Conservation (phyloP, 2,329 filamentous ascomycete species). For the Trichophyton verrucosum region DNA sequence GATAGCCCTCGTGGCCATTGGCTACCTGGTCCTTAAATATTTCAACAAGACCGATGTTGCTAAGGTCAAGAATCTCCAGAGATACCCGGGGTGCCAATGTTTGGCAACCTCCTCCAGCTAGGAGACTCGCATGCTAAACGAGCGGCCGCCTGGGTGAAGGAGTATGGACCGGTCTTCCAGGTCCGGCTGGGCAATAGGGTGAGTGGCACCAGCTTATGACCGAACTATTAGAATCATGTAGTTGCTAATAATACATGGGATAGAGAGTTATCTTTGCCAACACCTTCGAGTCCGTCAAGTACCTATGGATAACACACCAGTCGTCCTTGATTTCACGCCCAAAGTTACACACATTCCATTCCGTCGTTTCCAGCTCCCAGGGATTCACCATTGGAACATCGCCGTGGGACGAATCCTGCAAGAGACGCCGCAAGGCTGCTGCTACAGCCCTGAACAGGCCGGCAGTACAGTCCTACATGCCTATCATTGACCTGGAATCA, state of each 20-base stretch:
- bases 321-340: conserved; percentile 66
- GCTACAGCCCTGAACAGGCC: conserved; percentile 67
- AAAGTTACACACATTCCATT: conserved; percentile 70
- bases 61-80: conserved; percentile 50
- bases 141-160: conserved; percentile 45
- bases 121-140: conserved; percentile 46
- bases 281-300: conserved; percentile 58
- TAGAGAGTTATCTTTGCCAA: conserved; percentile 66
- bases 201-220: conserved; percentile 4
- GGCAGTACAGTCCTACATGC: conserved; percentile 66
- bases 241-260: not conserved
- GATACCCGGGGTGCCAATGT: conserved; percentile 49
- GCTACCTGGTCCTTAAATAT: conserved; percentile 31
- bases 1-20: conserved; percentile 25
- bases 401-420: conserved; percentile 73
- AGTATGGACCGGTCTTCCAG: conserved; percentile 54
- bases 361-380: conserved; percentile 61
- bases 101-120: conserved; percentile 52
- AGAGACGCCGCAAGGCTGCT: conserved; percentile 62
- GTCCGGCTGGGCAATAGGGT: conserved; percentile 57
- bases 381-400: conserved; percentile 75
- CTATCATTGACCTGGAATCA: conserved; percentile 67
- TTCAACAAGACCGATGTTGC: conserved; percentile 43
- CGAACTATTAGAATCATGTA: not conserved
- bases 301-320: conserved; percentile 66